Evolutionary conservation across 2,329 filamentous ascomycete species (phyloP), one percentile per base, ranked within the genome.

Genomic region (Conoideocrella luteorostrata): DNA sequence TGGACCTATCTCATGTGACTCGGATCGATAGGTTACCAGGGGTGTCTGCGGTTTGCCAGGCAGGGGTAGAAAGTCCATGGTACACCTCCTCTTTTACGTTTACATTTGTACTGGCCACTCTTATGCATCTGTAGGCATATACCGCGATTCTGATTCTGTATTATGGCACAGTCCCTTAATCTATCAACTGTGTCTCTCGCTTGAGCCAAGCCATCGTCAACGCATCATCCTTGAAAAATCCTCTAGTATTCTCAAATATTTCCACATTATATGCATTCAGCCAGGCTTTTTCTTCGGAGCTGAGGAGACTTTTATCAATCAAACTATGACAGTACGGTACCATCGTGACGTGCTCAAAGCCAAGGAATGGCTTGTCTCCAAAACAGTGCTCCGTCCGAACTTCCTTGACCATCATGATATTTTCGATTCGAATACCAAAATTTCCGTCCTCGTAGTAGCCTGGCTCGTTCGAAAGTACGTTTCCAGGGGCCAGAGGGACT

Each of bases 321-420:
- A 98, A 70, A 49, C 88, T 96, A 48, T 82, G 79, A 67, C 91
- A 96, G 66, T 95, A 89, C 0, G 93, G 93, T 15, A 91, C 88
- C 88, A 98, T 88, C 0, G 93, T 98, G 52, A 97, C 89, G 64
- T 95, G 88, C 69, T 98, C 91, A 54, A 98, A 98, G 4, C 90
- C 89, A 28, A 97, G 72, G 67, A 87, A 98, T 2, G 90, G 85
- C 69, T 95, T 95, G 56, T 95, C 91, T 17, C 90, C 91, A 59
- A 97, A 97, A 28, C 82, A 80, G 65, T 95, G 78, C 49, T 83
- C 82, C 4, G 91, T 95, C 65, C 90, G 74, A n/a, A 86, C 84
- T 61, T 96, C 89, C 52, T 79, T 84, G 23, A 94, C 88, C 73
- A 97, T 84, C 51, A 95, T 80, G 56, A 98, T 82, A 62, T 98